These are phyloP conservation scores for Kurtzmaniella natalensis DNA, from an alignment of 1,139 yeast species.

Conservation along the genomic window DNA sequence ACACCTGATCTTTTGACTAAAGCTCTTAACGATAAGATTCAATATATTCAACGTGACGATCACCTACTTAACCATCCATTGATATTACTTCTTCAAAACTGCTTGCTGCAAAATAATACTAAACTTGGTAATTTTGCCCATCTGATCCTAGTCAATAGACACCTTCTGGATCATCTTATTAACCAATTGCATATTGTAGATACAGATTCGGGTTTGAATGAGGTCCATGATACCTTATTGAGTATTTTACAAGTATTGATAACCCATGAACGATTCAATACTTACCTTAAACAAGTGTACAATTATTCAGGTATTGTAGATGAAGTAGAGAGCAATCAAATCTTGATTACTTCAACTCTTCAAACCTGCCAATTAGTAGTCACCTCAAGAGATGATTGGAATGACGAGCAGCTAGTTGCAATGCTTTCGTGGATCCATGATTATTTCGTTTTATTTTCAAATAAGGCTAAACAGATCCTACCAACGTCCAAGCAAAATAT, in stretches of 20 bases:
- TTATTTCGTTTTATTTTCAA: slow-evolving; percentile 23
- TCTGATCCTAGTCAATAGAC: too few relatives aligned
- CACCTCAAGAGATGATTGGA: slow-evolving; percentile 52
- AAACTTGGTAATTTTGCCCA: too few relatives aligned
- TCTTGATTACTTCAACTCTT: slow-evolving; percentile 12
- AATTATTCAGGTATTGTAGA: background rate
- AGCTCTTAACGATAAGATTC: too few relatives aligned
- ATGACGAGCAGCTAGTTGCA: slow-evolving; percentile 44
- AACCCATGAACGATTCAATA: slow-evolving; percentile 21
- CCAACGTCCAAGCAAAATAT: slow-evolving; percentile 10
- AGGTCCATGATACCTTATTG: slow-evolving; percentile 8
- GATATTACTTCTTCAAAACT: too few relatives aligned
- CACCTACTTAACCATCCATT: too few relatives aligned
- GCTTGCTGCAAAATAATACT: too few relatives aligned
- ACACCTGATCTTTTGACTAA: too few relatives aligned
- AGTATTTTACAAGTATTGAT: slow-evolving; percentile 14
- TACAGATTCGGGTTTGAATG: slow-evolving; percentile 3
- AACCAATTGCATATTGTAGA: slow-evolving; percentile 5
- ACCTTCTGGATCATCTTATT: slow-evolving; percentile 1
- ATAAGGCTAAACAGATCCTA: slow-evolving; percentile 9
- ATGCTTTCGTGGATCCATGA: slow-evolving; percentile 54
- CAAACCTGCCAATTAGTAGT: slow-evolving; percentile 37
- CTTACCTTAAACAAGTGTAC: slow-evolving; percentile 13
- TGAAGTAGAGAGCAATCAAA: slow-evolving; percentile 1
- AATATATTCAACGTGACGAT: too few relatives aligned